Evolutionary conservation across 2,329 filamentous ascomycete species (phyloP).

Genomic region (Stromatinia cepivora): DNA sequence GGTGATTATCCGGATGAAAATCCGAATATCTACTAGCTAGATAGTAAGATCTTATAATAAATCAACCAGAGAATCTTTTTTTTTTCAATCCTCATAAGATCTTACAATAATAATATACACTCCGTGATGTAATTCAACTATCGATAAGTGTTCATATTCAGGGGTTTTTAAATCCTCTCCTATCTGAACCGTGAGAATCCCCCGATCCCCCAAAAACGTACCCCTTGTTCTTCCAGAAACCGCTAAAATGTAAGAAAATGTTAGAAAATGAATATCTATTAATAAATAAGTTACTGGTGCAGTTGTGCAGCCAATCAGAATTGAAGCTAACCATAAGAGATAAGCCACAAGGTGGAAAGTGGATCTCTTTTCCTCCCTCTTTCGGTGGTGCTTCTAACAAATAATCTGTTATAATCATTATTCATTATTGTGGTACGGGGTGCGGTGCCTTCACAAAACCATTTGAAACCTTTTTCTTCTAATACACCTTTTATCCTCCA

Average conservation of each 20-base stretch:
- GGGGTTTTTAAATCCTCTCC: neutral
- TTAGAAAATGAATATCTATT: neutral
- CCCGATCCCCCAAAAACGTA: neutral
- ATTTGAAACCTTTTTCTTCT: neutral
- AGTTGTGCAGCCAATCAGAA: neutral
- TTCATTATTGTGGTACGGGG: neutral
- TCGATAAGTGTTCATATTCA: neutral
- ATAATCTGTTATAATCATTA: neutral
- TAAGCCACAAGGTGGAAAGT: neutral
- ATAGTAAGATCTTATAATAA: too few relatives aligned
- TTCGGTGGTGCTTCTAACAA: neutral
- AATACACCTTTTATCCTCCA: neutral
- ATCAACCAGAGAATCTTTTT: too few relatives aligned
- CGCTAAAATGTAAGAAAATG: neutral
- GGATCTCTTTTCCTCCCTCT: slow-evolving; percentile 12
- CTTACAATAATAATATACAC: too few relatives aligned
- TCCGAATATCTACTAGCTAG: too few relatives aligned
- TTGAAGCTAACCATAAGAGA: neutral
- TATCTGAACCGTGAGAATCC: neutral
- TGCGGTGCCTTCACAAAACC: neutral
- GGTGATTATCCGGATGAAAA: too few relatives aligned
- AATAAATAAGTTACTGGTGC: neutral
- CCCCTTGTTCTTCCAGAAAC: neutral
- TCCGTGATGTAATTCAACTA: too few relatives aligned
- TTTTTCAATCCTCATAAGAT: too few relatives aligned